These are phyloP conservation scores for Wakefieldia striispora DNA, from an alignment of 768 basidiomycete genomes.

Conservation along the genomic window DNA sequence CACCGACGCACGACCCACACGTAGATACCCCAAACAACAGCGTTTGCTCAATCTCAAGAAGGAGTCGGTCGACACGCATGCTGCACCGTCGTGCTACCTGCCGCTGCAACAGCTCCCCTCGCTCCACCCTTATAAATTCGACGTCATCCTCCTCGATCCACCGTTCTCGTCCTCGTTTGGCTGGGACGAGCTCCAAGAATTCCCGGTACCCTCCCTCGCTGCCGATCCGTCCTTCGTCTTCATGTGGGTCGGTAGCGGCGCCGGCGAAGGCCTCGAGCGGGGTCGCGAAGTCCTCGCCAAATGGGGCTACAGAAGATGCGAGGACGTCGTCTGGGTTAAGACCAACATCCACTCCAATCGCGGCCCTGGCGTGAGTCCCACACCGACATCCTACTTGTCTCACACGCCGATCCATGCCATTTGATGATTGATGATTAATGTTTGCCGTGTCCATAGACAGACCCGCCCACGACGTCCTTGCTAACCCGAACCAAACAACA, in stretches of 20 bases:
- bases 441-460: conserved; percentile 49
- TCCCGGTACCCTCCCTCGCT: conserved; percentile 79
- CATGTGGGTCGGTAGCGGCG: conserved; percentile 93
- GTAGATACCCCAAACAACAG: conserved; percentile 92
- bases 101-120: conserved; percentile 54
- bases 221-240: conserved; percentile 94
- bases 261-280: conserved; percentile 85
- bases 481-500: conserved; percentile 93
- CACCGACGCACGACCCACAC: not conserved
- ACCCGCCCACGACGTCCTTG: conserved; percentile 81
- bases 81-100: conserved; percentile 74
- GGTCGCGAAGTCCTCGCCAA: conserved; percentile 87
- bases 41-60: conserved; percentile 83
- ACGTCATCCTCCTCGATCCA: conserved; percentile 88
- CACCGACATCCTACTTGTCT: not conserved
- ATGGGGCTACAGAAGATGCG: conserved; percentile 95
- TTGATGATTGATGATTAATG: not conserved
- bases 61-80: conserved; percentile 62
- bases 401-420: not conserved
- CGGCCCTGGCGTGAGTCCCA: conserved; percentile 66
- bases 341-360: conserved; percentile 73
- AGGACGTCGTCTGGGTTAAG: conserved; percentile 99
- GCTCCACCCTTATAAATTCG: conserved; percentile 73
- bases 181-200: conserved; percentile 79
- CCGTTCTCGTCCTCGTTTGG: conserved; percentile 84